phyloP scores from a whole-genome alignment of 192 early-diverging fungal genomes.

The Polychytrium aggregatum region DNA sequence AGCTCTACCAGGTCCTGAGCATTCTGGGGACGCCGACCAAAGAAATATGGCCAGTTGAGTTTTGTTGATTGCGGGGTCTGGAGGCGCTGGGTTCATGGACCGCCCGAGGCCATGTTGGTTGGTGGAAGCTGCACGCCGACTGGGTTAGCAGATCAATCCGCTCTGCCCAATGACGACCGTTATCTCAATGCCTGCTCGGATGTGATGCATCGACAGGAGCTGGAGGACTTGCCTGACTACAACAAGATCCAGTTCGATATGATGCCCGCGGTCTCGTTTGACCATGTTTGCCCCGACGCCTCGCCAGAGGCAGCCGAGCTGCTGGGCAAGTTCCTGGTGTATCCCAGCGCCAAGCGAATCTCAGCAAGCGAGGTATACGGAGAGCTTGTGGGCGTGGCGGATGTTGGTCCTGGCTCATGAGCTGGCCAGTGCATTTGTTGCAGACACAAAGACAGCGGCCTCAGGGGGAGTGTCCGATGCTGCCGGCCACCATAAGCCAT shows the following conservation, averaged over 20 bases:
- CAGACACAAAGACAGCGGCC: no score
- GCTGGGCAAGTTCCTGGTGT: slow-evolving; percentile 39
- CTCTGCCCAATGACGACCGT: neutral
- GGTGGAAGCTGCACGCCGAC: neutral
- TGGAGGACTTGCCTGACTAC: slow-evolving; percentile 41
- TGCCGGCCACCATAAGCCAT: no score
- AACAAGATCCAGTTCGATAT: slow-evolving; percentile 49
- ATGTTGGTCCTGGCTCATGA: no score
- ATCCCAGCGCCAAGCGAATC: slow-evolving; percentile 28
- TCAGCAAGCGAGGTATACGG: slow-evolving; percentile 34
- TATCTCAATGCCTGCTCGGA: neutral
- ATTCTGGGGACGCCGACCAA: slow-evolving; percentile 35
- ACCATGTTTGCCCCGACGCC: slow-evolving; percentile 37
- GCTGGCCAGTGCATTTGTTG: no score
- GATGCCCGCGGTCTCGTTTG: slow-evolving; percentile 15
- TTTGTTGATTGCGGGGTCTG: no score
- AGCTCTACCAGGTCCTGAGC: slow-evolving; percentile 39
- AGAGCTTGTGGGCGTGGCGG: no score
- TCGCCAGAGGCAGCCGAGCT: slow-evolving; percentile 28
- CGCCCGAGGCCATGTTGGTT: slow-evolving; percentile 1
- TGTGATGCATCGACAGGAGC: slow-evolving; percentile 16
- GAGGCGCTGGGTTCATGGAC: neutral
- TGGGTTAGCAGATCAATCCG: neutral
- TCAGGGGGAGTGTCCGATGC: no score
- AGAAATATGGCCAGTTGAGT: slow-evolving; percentile 42